Evolutionary conservation across 192 early-diverging fungal genomes (phyloP).

Genomic region (Backusella luteola): DNA sequence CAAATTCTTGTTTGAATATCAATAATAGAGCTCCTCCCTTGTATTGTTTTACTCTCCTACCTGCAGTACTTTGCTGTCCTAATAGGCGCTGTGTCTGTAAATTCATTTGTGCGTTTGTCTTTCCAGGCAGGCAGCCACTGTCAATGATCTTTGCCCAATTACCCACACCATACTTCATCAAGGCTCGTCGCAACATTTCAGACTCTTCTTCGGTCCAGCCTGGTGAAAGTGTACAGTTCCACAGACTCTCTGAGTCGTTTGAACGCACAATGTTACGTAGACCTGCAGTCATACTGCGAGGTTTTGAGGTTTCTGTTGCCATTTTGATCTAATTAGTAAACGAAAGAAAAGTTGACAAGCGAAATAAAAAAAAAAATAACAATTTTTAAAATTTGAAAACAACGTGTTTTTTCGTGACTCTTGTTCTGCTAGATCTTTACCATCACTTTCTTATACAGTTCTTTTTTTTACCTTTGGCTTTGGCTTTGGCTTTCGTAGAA

Average conservation of each 20-base stretch:
- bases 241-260: conserved; percentile 91
- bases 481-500: too few species aligned
- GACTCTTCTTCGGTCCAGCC: conserved; percentile 89
- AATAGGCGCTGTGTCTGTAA: conserved; percentile 92
- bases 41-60: conserved; percentile 35
- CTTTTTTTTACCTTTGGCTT: too few species aligned
- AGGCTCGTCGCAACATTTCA: conserved; percentile 75
- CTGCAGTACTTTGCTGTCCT: conserved; percentile 93
- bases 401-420: conserved; percentile 1
- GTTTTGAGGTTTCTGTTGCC: conserved; percentile 41
- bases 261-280: conserved; percentile 88
- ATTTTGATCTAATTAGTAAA: neutral
- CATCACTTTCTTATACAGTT: too few species aligned
- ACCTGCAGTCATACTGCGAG: conserved; percentile 87
- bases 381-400: neutral
- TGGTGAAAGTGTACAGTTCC: conserved; percentile 93
- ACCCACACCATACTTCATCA: conserved; percentile 90
- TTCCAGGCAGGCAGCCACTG: conserved; percentile 83
- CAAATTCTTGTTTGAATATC: conserved; percentile 65
- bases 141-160: conserved; percentile 98
- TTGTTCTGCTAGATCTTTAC: too few species aligned
- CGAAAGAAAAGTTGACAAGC: neutral
- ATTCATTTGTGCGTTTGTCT: conserved; percentile 98
- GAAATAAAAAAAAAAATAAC: neutral
- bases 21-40: neutral